A percentile compares a stretch with the other conserved stretches of the same genome.
These are phyloP conservation scores for Eucalyptus curtisii DNA, from an alignment of 345 rosid genomes.

Conservation along the genomic window DNA sequence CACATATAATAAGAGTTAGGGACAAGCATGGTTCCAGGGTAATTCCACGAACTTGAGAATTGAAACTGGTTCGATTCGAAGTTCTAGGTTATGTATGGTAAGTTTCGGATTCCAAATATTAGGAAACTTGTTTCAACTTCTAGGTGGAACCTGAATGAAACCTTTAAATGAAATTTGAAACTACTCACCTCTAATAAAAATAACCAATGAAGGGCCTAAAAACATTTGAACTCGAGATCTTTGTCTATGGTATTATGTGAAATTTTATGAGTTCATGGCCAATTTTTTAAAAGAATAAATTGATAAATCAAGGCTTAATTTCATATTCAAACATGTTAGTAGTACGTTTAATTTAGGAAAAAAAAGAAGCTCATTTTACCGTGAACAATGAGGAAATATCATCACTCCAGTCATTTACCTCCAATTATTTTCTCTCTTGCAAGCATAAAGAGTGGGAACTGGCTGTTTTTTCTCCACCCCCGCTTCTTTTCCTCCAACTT, in stretches of 20 bases:
- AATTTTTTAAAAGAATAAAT: too few relatives aligned
- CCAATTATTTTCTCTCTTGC: background rate
- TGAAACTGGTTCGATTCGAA: too few relatives aligned
- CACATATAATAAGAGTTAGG: too few relatives aligned
- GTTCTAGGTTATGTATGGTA: too few relatives aligned
- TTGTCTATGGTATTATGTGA: background rate
- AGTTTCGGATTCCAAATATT: too few relatives aligned
- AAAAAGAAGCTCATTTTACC: background rate
- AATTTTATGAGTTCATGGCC: background rate
- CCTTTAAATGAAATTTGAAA: too few relatives aligned
- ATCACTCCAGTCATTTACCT: background rate
- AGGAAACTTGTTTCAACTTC: too few relatives aligned
- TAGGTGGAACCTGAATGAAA: accelerated
- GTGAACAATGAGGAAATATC: background rate
- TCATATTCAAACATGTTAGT: background rate
- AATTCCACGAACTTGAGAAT: too few relatives aligned
- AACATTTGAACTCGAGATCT: background rate
- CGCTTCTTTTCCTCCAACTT: background rate
- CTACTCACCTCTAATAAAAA: too few relatives aligned
- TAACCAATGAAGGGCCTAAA: too few relatives aligned
- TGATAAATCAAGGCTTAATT: background rate
- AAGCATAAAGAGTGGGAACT: background rate
- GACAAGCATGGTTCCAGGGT: accelerated
- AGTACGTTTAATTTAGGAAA: background rate
- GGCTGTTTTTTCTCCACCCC: background rate